Conservation (phyloP, 1,284 basidiomycete genomes). For the Sanguinoderma infundibulare region DNA sequence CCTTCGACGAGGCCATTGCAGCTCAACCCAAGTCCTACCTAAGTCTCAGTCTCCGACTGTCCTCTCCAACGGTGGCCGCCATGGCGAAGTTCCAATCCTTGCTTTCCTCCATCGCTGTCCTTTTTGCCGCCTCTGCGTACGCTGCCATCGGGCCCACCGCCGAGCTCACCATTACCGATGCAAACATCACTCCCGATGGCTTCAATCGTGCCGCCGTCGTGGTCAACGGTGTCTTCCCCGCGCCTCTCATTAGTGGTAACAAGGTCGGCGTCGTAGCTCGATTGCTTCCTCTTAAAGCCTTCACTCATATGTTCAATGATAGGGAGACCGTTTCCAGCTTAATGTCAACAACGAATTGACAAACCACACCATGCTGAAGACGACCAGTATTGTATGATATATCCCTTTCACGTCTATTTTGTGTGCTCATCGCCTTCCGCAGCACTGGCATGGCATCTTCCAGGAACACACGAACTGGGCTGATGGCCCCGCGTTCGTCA, state of each 20-base stretch:
- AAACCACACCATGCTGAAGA: constrained; percentile 37
- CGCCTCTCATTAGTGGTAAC: constrained; percentile 29
- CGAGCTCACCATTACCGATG: constrained; percentile 24
- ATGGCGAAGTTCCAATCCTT: constrained; percentile 22
- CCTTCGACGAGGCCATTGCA: neutral
- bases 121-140: constrained; percentile 6
- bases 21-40: neutral
- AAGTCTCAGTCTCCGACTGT: neutral
- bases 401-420: neutral
- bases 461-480: constrained; percentile 33
- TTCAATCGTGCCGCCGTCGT: constrained; percentile 28
- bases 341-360: constrained; percentile 7
- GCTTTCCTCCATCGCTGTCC: constrained; percentile 13
- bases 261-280: constrained; percentile 21
- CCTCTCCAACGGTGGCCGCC: neutral
- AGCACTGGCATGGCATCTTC: constrained; percentile 41
- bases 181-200: constrained; percentile 28
- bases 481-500: constrained; percentile 16
- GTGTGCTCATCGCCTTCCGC: neutral
- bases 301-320: neutral
- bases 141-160: constrained; percentile 23
- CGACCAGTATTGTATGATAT: constrained; percentile 34
- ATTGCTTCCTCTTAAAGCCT: neutral
- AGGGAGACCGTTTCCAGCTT: constrained; percentile 32
- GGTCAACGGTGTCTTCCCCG: constrained; percentile 31